These are phyloP conservation scores for Populus hybrid DNA, from an alignment of 441 rosid species.

Conservation along the genomic window DNA sequence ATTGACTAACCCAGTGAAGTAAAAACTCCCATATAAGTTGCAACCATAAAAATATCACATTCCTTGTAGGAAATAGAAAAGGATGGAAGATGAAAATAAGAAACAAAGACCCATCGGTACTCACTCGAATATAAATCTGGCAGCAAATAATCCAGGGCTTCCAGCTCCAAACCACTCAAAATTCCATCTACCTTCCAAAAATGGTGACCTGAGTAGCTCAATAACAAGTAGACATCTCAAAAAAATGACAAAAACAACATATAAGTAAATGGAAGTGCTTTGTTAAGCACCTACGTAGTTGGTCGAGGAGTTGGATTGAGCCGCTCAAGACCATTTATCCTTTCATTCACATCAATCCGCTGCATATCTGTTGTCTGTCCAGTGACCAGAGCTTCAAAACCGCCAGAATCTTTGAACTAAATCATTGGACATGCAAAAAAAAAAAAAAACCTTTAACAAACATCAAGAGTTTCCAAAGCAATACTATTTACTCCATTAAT, in stretches of 20 bases:
- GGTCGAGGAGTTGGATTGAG: conserved; percentile 91
- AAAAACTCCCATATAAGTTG: neutral
- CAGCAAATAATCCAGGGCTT: conserved; percentile 68
- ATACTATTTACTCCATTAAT: no score
- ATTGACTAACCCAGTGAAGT: neutral
- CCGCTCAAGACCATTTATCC: conserved; percentile 77
- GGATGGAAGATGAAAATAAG: neutral
- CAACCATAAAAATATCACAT: neutral
- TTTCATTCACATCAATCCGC: conserved; percentile 84
- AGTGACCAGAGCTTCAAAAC: conserved; percentile 69
- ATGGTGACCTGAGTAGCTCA: conserved; percentile 81
- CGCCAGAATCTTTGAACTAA: conserved; percentile 32
- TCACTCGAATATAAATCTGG: conserved; percentile 64
- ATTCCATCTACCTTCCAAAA: conserved; percentile 82
- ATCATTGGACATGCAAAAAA: neutral
- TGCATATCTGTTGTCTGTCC: conserved; percentile 69
- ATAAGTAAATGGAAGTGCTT: neutral
- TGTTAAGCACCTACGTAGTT: conserved; percentile 65
- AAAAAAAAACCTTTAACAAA: neutral
- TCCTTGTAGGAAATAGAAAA: neutral
- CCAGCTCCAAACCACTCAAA: conserved; percentile 93
- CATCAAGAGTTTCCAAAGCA: neutral
- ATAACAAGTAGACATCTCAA: conserved; percentile 37
- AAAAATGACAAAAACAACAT: neutral
- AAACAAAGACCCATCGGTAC: conserved; percentile 17